Evolutionary conservation across 805 yeast genomes (phyloP), one percentile per base, ranked within the genome.

Genomic region (Zygotorulaspora danielsina): DNA sequence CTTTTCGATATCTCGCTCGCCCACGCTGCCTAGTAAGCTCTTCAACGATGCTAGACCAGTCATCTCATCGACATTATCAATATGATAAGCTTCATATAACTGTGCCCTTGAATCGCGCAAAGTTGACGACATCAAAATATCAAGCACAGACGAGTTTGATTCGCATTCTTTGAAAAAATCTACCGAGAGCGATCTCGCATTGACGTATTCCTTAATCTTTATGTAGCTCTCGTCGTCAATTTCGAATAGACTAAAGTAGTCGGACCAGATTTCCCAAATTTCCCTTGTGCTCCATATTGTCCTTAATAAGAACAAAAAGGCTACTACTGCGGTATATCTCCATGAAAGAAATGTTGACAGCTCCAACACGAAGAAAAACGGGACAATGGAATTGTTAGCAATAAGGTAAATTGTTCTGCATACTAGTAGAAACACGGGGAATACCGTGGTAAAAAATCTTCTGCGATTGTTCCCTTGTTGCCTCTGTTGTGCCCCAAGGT

Each of bases 211-310:
- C 24, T 40, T 43, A n/a, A 50, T 40, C 16, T 42, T 20, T 18
- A 13, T 15, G 16, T 40, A 42, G 3, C 35, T 41, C 7, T 27
- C 34, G 10, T 39, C 44, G 29, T 39, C 40, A 25, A 51, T 34
- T 2, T 22, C 45, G 32, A 45, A 36, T 15, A 42, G 30, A 15
- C 45, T 43, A 13, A 50, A 36, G 34, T 38, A 53, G 9, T 50
- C 56, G n/a, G 44, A 38, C 64, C 63, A 59, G 32, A 51, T 38
- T 16, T 47, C 53, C 48, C 51, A 46, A 6, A 61, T 49, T 12
- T 56, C 63, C 5, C 45, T 35, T 2, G 54, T 51, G 11, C 48
- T 44, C 50, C 55, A 45, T 6, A 54, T 13, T 2, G 54, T 45
- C 25, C 54, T 46, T 4, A 49, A 9, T 11, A 51, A 21, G 19